Evolutionary conservation across 2,329 filamentous ascomycete species (phyloP).

Genomic region (Hymenoscyphus infarciens): DNA sequence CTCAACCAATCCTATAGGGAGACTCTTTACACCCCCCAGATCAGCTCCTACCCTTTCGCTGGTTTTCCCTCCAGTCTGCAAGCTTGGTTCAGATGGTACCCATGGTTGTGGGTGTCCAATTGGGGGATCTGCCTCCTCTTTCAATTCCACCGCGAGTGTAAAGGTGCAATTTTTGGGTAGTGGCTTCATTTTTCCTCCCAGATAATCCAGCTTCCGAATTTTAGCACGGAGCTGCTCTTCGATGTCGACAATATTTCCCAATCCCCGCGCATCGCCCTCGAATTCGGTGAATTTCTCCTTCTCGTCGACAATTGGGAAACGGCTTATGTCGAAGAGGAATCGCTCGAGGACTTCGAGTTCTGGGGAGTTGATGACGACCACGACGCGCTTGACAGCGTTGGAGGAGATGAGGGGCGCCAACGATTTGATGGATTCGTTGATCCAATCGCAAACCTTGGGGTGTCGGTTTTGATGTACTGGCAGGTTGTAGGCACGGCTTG

Average conservation of each 20-base stretch:
- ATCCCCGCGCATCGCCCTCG: slow-evolving; percentile 23
- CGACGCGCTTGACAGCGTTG: slow-evolving; percentile 37
- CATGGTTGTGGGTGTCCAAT: slow-evolving; percentile 60
- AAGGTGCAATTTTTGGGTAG: slow-evolving; percentile 68
- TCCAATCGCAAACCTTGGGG: slow-evolving; percentile 66
- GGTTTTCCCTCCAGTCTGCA: slow-evolving; percentile 36
- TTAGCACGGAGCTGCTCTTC: slow-evolving; percentile 70
- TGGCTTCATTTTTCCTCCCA: slow-evolving; percentile 52
- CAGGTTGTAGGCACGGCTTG: slow-evolving; percentile 65
- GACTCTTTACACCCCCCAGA: slow-evolving; percentile 51
- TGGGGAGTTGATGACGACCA: slow-evolving; percentile 37
- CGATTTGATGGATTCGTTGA: slow-evolving; percentile 60
- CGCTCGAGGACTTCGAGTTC: slow-evolving; percentile 39
- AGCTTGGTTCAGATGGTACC: slow-evolving; percentile 50
- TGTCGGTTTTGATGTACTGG: slow-evolving; percentile 68
- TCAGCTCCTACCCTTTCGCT: slow-evolving; percentile 34
- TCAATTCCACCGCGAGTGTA: slow-evolving; percentile 71
- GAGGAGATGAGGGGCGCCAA: slow-evolving; percentile 59
- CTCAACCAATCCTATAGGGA: slow-evolving; percentile 59
- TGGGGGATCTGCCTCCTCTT: slow-evolving; percentile 54
- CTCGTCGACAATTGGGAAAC: slow-evolving; percentile 38
- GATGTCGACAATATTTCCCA: slow-evolving; percentile 53
- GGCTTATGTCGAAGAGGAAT: slow-evolving; percentile 41
- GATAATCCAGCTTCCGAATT: slow-evolving; percentile 58
- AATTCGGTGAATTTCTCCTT: slow-evolving; percentile 38